Evolutionary conservation across 257 asterid species (phyloP).

Genomic region (Osmanthus fragrans): DNA sequence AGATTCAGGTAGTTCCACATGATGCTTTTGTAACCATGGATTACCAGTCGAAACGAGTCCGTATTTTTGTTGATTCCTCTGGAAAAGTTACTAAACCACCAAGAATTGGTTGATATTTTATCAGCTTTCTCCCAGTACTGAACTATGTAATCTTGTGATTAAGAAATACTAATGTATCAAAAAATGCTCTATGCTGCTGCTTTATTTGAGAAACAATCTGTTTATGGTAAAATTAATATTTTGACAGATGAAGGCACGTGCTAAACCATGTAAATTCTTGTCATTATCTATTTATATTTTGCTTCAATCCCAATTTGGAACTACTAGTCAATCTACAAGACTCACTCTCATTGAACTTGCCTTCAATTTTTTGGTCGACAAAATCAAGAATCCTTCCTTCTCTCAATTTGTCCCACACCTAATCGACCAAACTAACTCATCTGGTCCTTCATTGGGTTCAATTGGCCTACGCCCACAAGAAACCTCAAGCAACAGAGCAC

Average conservation of each 20-base stretch:
- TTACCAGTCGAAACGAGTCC: conserved; percentile 40
- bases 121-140: background rate
- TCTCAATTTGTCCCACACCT: conserved; percentile 47
- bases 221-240: too few species aligned
- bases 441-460: conserved; percentile 40
- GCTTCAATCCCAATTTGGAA: background rate
- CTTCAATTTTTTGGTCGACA: conserved; percentile 45
- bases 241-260: too few species aligned
- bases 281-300: too few species aligned
- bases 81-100: conserved; percentile 53
- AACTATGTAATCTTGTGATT: background rate
- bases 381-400: conserved; percentile 45
- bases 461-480: conserved; percentile 63
- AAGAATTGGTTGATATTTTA: conserved; percentile 34
- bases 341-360: conserved; percentile 30
- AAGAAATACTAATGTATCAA: background rate
- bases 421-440: conserved; percentile 49
- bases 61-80: conserved; percentile 43
- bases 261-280: too few species aligned
- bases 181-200: background rate
- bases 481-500: conserved; percentile 56
- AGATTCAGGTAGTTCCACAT: conserved; percentile 29
- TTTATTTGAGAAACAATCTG: background rate
- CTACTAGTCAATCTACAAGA: background rate
- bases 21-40: conserved; percentile 43